Conservation (phyloP, 2,329 filamentous ascomycete genomes). For the Beauveria asiatica region DNA sequence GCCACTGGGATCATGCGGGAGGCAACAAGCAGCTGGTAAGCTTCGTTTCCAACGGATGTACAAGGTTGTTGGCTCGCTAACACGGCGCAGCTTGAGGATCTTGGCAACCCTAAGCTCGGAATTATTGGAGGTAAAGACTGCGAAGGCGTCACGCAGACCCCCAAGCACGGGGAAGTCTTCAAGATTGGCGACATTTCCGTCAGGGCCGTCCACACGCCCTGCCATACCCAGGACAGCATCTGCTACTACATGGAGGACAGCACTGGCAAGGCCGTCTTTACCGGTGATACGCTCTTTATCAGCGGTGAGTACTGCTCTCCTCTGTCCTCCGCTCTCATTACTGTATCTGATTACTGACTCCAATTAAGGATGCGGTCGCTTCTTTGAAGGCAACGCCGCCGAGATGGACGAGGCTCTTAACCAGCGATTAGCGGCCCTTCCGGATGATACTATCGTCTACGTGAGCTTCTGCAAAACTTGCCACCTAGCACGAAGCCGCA, state of each 20-base stretch:
- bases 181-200: slow-evolving; percentile 76
- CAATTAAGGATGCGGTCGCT: slow-evolving; percentile 71
- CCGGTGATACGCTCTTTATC: slow-evolving; percentile 92
- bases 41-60: background rate
- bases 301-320: slow-evolving; percentile 49
- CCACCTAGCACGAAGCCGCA: too few species aligned
- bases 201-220: slow-evolving; percentile 87
- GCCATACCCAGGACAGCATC: slow-evolving; percentile 97
- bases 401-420: slow-evolving; percentile 96
- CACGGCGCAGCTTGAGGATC: slow-evolving; percentile 27
- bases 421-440: slow-evolving; percentile 68
- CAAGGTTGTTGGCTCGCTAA: background rate
- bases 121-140: slow-evolving; percentile 88
- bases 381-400: slow-evolving; percentile 83
- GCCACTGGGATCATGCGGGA: slow-evolving; percentile 90
- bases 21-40: slow-evolving; percentile 74
- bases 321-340: background rate
- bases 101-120: slow-evolving; percentile 53
- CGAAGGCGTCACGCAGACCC: slow-evolving; percentile 68
- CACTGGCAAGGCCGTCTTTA: slow-evolving; percentile 71
- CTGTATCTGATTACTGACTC: background rate
- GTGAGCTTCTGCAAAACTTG: slow-evolving; percentile 39
- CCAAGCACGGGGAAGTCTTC: slow-evolving; percentile 67
- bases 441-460: slow-evolving; percentile 87
- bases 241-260: slow-evolving; percentile 88